phyloP scores from a whole-genome alignment of 176 grass and related monocot genomes.

The Phoenix dactylifera region DNA sequence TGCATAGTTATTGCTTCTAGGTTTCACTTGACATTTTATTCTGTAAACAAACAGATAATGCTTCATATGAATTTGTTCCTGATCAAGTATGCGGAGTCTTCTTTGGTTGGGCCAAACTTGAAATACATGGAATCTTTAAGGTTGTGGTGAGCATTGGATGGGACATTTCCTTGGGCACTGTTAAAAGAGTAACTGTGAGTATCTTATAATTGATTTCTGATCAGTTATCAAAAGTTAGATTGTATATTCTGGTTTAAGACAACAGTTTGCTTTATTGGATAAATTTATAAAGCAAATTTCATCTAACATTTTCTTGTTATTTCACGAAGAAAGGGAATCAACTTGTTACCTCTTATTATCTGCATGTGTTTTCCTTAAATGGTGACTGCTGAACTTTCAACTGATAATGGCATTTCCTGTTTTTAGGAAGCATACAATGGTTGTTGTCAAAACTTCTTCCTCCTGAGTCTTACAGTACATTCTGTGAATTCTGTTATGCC shows the following conservation, averaged over 20 bases:
- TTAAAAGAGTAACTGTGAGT: slow-evolving; percentile 57
- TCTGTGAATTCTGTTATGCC: too few species aligned
- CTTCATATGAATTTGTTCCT: slow-evolving; percentile 51
- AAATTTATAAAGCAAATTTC: too few species aligned
- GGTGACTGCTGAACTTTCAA: too few species aligned
- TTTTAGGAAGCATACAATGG: too few species aligned
- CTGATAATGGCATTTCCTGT: too few species aligned
- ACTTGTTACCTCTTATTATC: background rate
- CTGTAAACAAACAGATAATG: slow-evolving; percentile 33
- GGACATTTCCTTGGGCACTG: slow-evolving; percentile 33
- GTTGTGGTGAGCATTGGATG: slow-evolving; percentile 56
- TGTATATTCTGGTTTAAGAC: slow-evolving; percentile 1
- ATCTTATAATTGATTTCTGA: background rate
- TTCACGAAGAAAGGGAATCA: background rate
- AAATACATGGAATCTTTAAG: slow-evolving; percentile 38
- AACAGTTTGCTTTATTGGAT: background rate
- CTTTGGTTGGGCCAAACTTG: slow-evolving; percentile 67
- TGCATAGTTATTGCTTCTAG: background rate
- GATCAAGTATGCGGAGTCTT: slow-evolving; percentile 68
- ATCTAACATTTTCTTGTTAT: too few species aligned
- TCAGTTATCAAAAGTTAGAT: background rate
- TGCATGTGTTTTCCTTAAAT: too few species aligned
- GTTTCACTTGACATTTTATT: background rate
- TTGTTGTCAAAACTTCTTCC: too few species aligned
- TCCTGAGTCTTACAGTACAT: too few species aligned